Evolutionary conservation across 1,284 basidiomycete genomes (phyloP), one percentile per base, ranked within the genome.

Genomic region (Rhodotorula sp.): DNA sequence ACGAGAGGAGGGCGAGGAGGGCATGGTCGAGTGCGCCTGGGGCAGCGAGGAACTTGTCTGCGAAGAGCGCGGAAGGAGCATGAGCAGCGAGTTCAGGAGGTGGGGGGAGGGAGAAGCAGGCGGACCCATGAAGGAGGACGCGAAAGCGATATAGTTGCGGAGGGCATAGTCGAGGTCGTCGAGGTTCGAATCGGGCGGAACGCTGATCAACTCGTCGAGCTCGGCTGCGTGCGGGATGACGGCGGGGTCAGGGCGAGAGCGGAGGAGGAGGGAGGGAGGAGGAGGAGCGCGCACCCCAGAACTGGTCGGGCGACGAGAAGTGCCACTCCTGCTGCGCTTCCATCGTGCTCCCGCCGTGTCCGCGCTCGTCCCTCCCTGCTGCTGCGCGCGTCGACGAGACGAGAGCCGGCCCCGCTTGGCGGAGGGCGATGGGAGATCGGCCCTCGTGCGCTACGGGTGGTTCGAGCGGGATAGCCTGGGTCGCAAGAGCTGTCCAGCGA

Each of bases 21-120:
- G 92, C 92, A 79, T 92, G 89, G 71, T 91, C 87, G 63, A 96
- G 85, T 77, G 94, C 91, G n/a, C 88, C 81, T 15, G 88, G 88
- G 63, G 87, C 89, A 72, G 90, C 89, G 41, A 96, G 85, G 81
- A 91, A 96, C 55, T 74, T 64, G 64, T 76, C 78, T 79, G 70
- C 8, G 6, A 10, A n/a, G 29, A 3, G 19, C 39, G 22, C 1
- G 13, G 13, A 21, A 22, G 57, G 12, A 21, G 57, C n/a, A 39
- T 44, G 36, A 55, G 48, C 19, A 17, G 51, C 27, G 13, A 37
- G 29, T 34, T 21, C 29, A 44, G n/a, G 48, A 46, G 53, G 57
- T 12, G 54, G 9, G 32, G 48, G 25, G 57, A 32, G n/a, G 50
- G 15, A 60, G 34, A 50, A 50, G 56, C 39, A n/a, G n/a, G 61